These are phyloP conservation scores for Grosmannia penicillata DNA, from an alignment of 2,329 filamentous ascomycete genomes.

Conservation along the genomic window DNA sequence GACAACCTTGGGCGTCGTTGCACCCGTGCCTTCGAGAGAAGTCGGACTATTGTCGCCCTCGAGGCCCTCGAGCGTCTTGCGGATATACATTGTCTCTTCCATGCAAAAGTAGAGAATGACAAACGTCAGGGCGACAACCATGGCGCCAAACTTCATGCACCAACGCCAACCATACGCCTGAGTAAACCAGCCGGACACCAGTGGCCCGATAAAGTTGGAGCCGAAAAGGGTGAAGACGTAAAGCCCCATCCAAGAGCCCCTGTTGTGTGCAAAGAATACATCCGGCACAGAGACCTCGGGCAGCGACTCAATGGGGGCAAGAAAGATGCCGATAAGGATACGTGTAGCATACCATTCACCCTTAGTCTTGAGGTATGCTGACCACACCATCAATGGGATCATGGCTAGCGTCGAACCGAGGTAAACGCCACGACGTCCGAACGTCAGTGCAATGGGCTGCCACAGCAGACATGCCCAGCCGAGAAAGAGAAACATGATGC, in stretches of 20 bases:
- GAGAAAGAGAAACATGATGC: constrained; percentile 28
- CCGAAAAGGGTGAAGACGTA: constrained; percentile 28
- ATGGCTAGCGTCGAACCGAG: constrained; percentile 14
- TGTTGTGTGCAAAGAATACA: constrained; percentile 14
- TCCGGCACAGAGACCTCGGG: constrained; percentile 22
- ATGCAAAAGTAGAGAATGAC: constrained; percentile 41
- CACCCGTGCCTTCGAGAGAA: no score
- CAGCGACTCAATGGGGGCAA: constrained; percentile 29
- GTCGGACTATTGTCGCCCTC: constrained; percentile 1
- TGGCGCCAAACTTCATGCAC: constrained; percentile 38
- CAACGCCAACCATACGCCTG: constrained; percentile 33
- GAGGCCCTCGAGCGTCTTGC: constrained; percentile 19
- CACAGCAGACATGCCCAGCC: constrained; percentile 30
- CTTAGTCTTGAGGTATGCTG: constrained; percentile 21
- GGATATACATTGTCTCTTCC: constrained; percentile 44
- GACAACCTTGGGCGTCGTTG: background rate
- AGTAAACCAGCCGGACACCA: constrained; percentile 33
- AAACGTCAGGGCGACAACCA: constrained; percentile 31
- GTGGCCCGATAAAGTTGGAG: constrained; percentile 28
- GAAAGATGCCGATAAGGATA: constrained; percentile 27
- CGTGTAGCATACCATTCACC: constrained; percentile 30
- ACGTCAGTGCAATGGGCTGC: constrained; percentile 30
- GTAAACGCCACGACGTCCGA: constrained; percentile 19
- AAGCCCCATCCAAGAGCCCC: constrained; percentile 23
- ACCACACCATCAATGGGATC: constrained; percentile 20